Conservation (phyloP, 225 moss, liverwort and hornwort genomes). For the Climacium dendroides region DNA sequence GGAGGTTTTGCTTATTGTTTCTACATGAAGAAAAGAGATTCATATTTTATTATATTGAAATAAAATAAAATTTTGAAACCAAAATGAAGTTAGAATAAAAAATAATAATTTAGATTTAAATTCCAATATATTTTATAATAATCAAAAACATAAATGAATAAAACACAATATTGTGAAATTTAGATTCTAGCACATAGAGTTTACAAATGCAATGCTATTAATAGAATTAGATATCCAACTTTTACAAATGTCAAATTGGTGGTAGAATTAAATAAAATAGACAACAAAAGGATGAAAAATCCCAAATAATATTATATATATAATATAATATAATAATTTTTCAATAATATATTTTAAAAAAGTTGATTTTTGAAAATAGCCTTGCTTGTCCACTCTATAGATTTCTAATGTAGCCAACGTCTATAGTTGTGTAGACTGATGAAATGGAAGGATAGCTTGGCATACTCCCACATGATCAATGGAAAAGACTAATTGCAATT, state of each 20-base stretch:
- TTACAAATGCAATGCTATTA: neutral
- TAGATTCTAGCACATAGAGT: neutral
- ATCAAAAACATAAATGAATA: neutral
- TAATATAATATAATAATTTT: too few species aligned
- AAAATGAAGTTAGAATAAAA: neutral
- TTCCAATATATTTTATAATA: neutral
- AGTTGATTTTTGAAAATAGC: neutral
- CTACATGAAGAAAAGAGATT: neutral
- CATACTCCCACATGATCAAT: accelerated
- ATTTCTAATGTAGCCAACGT: accelerated
- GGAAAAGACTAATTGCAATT: accelerated
- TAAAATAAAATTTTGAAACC: too few species aligned
- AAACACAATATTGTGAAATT: accelerated
- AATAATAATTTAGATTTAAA: neutral
- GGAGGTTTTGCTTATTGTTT: neutral
- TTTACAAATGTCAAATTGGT: neutral
- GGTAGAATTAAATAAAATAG: neutral
- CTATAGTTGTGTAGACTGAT: neutral
- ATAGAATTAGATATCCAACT: neutral
- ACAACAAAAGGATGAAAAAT: neutral
- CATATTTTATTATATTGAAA: neutral
- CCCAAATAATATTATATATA: neutral
- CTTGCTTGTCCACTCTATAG: accelerated
- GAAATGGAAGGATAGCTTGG: neutral
- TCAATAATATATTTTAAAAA: neutral